These are phyloP conservation scores for Stephania yunnanensis DNA, from an alignment of 164 flowering plant species.

Conservation along the genomic window DNA sequence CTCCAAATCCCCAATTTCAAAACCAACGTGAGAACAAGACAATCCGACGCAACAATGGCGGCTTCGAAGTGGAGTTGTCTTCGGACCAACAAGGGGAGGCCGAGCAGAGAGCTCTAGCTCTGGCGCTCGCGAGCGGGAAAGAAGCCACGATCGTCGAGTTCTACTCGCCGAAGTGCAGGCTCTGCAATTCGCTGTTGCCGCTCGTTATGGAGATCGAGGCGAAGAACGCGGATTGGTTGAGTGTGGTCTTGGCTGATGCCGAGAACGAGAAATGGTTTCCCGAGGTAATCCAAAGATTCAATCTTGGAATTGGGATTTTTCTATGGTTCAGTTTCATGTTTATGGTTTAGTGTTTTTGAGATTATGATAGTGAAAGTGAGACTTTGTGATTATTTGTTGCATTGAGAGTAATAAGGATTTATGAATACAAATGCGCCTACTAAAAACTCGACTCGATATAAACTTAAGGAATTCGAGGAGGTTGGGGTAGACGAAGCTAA, in stretches of 20 bases:
- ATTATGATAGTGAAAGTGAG: background rate
- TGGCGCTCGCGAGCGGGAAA: slow-evolving; percentile 69
- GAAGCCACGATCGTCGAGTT: slow-evolving; percentile 87
- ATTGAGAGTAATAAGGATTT: background rate
- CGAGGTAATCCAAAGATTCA: slow-evolving; percentile 49
- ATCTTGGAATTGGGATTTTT: background rate
- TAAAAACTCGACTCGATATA: too few relatives aligned
- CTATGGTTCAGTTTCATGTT: background rate
- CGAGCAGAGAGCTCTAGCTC: slow-evolving; percentile 81
- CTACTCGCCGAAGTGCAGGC: slow-evolving; percentile 87
- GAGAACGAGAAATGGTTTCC: slow-evolving; percentile 94
- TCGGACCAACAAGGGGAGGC: slow-evolving; percentile 80
- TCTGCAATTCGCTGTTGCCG: slow-evolving; percentile 68
- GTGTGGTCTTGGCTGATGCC: slow-evolving; percentile 91
- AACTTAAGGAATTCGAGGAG: too few relatives aligned
- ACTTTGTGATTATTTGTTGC: background rate
- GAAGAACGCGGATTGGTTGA: slow-evolving; percentile 74
- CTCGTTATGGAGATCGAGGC: slow-evolving; percentile 64
- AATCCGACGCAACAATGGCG: background rate
- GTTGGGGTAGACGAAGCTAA: too few relatives aligned
- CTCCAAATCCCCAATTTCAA: slow-evolving; percentile 10
- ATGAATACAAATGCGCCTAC: too few relatives aligned
- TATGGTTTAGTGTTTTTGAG: background rate
- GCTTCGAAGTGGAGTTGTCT: slow-evolving; percentile 25
- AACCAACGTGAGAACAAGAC: slow-evolving; percentile 8